Base-by-base conservation (phyloP, 331 rosid species). In the Pyracantha coccinea region DNA sequence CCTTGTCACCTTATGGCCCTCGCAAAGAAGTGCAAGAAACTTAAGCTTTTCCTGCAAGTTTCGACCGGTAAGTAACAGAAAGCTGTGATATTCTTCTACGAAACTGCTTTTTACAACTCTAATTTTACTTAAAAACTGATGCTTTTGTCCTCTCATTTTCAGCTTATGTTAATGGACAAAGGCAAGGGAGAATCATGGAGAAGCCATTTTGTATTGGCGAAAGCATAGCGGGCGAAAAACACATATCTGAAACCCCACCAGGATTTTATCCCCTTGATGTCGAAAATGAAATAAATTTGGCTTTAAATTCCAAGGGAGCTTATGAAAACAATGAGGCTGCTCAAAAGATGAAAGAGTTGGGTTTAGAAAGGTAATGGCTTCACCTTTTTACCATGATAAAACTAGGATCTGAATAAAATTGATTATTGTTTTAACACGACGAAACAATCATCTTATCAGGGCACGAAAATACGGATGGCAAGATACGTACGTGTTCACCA, bases 111-210 rank as follows among this genome's bases (percentile, higher is more conserved):
- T 9, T 14, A 17, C 6, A 19, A 29, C 31, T 62, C 8, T 3
- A 47, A 31, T 20, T 68, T 9, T 41, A 47, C 2, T 45, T 24
- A 12, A 45, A 15, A 79, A 31, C 20, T 50, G 9, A 50, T 50
- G 55, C 20, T 4, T 73, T 83, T 81, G 60, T 57, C 25, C 55
- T 67, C 55, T 68, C 50, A 55, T 77, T 38, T 78, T 65, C 77
- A 95, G 99, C 97, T 69, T 95, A 92, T 82, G 99, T 88, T 60
- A 95, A 95, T 87, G 99, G 99, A 79, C 91, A 89, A 89, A 95
- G 97, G 81, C 97, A 92, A 80, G 99, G 97, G 66, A 86, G 82
- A 76, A 80, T 95, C 61, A 85, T 89, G 89, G 99, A 95, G 75
- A 92, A 80, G 77, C 89, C 93, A 67, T 94, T 94, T 80, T 58